Evolutionary conservation across 352 stramenopile genomes (phyloP).

Genomic region (Phytopythium boreale): DNA sequence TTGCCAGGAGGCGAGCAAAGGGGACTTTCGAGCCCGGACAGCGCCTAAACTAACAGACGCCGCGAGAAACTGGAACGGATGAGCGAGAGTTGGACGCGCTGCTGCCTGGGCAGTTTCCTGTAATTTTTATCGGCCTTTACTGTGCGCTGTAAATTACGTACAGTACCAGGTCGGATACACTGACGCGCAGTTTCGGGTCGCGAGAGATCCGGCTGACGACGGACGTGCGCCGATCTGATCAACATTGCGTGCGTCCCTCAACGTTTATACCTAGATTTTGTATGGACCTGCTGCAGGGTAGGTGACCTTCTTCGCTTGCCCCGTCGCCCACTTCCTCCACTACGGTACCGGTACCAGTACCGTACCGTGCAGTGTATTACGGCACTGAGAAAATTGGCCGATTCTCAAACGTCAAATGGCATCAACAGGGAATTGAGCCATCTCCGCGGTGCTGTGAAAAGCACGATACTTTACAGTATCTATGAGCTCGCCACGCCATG

Average conservation of each 20-base stretch:
- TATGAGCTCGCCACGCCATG: not conserved
- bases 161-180: not conserved
- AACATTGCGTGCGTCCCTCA: constrained; percentile 7
- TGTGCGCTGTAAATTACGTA: too few species aligned
- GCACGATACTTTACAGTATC: not conserved
- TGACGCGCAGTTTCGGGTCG: not conserved
- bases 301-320: not conserved
- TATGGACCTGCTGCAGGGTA: not conserved
- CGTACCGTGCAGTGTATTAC: not conserved
- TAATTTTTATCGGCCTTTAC: not conserved
- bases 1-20: not conserved
- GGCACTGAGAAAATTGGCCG: not conserved
- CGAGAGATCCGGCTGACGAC: too few species aligned
- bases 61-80: not conserved
- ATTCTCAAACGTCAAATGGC: not conserved
- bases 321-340: not conserved
- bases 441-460: not conserved
- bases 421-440: not conserved
- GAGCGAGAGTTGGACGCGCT: not conserved
- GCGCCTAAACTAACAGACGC: too few species aligned
- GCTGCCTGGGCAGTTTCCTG: not conserved
- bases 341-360: too few species aligned
- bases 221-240: not conserved
- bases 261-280: not conserved
- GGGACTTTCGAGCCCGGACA: not conserved